Base-by-base conservation (phyloP, 257 asterid genomes). In the Gardenia jasminoides region DNA sequence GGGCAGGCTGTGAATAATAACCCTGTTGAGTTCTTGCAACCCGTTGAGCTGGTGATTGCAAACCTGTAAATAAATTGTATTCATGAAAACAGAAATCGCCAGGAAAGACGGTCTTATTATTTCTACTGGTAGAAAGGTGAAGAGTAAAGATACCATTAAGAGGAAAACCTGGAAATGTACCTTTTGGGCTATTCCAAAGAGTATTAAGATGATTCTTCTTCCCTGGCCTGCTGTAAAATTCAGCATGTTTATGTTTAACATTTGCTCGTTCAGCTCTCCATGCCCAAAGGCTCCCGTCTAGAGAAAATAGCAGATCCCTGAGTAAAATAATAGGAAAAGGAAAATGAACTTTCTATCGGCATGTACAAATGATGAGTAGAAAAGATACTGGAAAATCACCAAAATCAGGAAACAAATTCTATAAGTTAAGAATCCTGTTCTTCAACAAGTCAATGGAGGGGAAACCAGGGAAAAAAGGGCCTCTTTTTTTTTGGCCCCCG, bases 201-300 rank as follows among this genome's bases (percentile, higher is more conserved):
- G 81, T 67, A 81, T 89, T 89, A 67, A 72, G 87, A 69, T 85
- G 66, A 46, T 85, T 81, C 65, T 28, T 75, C 81, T 81, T 77
- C 76, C 89, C 80, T 43, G 92, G 81, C 84, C 91, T 86, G 67
- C 92, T 86, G 67, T 88, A 81, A 88, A 94, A 94, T 78, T 94
- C 97, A 66, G 96, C 85, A 50, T 87, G 91, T 80, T 84, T 89
- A 74, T 43, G 79, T 31, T 71, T 83, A 84, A 62, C 76, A 66
- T 77, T 80, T 72, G 73, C 75, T 78, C 84, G 85, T 78, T 26
- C 78, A 77, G 84, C 72, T 66, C 84, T 87, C 80, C 86, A 64
- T 39, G 75, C 28, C 86, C 86, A 82, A 62, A 85, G 77, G 82
- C 84, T 81, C 84, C 82, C 81, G 66, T 73, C 84, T 69, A 78